Base-by-base conservation (phyloP, 2,329 filamentous ascomycete species). In the Penicillium sp. region DNA sequence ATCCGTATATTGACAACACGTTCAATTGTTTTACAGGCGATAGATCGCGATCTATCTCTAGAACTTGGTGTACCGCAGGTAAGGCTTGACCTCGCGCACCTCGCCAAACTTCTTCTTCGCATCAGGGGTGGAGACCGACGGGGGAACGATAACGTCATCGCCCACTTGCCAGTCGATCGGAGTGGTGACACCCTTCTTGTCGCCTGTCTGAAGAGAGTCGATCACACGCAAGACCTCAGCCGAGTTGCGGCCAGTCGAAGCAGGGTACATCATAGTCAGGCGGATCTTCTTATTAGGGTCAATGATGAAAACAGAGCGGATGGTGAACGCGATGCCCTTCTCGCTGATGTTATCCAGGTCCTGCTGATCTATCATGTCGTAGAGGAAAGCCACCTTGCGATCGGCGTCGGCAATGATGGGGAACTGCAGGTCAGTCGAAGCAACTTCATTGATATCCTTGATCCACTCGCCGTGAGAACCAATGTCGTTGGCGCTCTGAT, bases 261-360 rank as follows among this genome's bases (percentile, higher is more conserved):
- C 93, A 48, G 93, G 93, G 83, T 96, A 97, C 74, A 90, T 88
- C 81, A 96, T 90, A 74, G 92, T 96, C 74, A 93, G 86, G 68
- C 93, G 89, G 79, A 96, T 95, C 76, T 89, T 93, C 87, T 96
- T 96, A 79, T 85, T 88, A 64, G 93, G 92, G 81, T 97, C 92
- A 75, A 97, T 96, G 79, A 96, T 84, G 83, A 96, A 97, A 74
- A 97, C 93, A 67, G 90, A 91, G 71, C 93, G 91, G 80, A 97
- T 96, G 69, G 93, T 96, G 79, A 96, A 95, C 58, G 92, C 91
- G 68, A 93, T 90, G 67, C 68, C 89, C 84, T 91, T 91, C 71
- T 84, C 76, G 76, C 91, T 89, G 57, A 92, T 88, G 79, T 92
- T 93, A 81, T 88, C 90, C 69, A 87, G 85, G 76, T 93, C 90